phyloP scores from a whole-genome alignment of 768 basidiomycete species.

The Boletus sp. region DNA sequence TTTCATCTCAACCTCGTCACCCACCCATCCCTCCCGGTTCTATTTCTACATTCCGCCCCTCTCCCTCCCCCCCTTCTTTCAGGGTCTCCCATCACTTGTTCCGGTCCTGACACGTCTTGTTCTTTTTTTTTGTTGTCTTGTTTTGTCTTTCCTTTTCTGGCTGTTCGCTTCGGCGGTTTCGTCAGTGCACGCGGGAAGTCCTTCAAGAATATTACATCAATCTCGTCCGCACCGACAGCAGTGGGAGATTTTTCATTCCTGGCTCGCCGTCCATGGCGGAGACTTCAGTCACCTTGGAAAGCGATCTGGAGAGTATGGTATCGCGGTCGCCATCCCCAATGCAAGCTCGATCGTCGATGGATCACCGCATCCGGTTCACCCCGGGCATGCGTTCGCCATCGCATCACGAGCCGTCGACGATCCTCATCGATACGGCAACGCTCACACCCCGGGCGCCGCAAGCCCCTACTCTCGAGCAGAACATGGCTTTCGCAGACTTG shows the following conservation, averaged over 20 bases:
- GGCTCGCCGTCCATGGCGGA: constrained; percentile 42
- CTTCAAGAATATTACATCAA: constrained; percentile 94
- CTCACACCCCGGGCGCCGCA: constrained; percentile 43
- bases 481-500: constrained; percentile 76
- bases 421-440: constrained; percentile 37
- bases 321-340: constrained; percentile 54
- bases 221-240: constrained; percentile 82
- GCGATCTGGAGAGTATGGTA: constrained; percentile 50
- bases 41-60: neutral
- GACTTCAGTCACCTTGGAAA: constrained; percentile 44
- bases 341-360: constrained; percentile 20
- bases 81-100: constrained; percentile 7
- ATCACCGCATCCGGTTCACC: constrained; percentile 24
- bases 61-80: neutral
- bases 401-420: constrained; percentile 35
- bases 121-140: neutral
- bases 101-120: constrained; percentile 22
- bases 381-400: constrained; percentile 20
- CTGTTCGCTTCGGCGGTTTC: constrained; percentile 3
- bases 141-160: neutral
- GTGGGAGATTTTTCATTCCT: constrained; percentile 51
- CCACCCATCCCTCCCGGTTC: neutral
- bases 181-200: constrained; percentile 83
- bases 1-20: constrained; percentile 4
- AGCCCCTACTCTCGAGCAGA: constrained; percentile 75